phyloP scores from a whole-genome alignment of 805 yeast species.

The Kluyveromyces lactis region DNA sequence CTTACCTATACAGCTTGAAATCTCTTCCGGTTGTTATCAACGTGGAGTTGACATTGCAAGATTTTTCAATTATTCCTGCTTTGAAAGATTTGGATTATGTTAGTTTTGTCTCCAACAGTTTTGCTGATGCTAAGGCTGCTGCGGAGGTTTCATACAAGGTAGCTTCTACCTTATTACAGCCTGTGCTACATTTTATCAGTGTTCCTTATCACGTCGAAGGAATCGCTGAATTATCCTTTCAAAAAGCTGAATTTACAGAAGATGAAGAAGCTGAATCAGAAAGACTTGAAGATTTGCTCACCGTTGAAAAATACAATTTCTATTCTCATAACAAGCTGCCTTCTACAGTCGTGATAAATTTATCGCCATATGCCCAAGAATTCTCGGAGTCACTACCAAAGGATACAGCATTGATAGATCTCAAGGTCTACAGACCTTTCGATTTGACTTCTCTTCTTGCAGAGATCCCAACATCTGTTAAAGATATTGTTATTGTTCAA shows the following conservation, averaged over 20 bases:
- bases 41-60: slow-evolving; percentile 49
- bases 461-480: slow-evolving; percentile 45
- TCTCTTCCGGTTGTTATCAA: slow-evolving; percentile 47
- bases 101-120: slow-evolving; percentile 57
- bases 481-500: slow-evolving; percentile 61
- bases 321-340: slow-evolving; percentile 25
- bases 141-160: slow-evolving; percentile 52
- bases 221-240: slow-evolving; percentile 3
- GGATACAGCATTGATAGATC: slow-evolving; percentile 35
- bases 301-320: slow-evolving; percentile 18
- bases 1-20: slow-evolving; percentile 41
- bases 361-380: slow-evolving; percentile 49
- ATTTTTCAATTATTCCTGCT: slow-evolving; percentile 62
- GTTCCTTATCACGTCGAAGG: slow-evolving; percentile 5
- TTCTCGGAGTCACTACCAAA: slow-evolving; percentile 33
- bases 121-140: slow-evolving; percentile 44
- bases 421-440: slow-evolving; percentile 72
- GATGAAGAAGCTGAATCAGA: slow-evolving; percentile 27
- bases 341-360: slow-evolving; percentile 46
- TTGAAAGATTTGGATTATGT: slow-evolving; percentile 62
- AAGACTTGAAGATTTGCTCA: neutral
- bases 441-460: slow-evolving; percentile 41
- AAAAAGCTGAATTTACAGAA: slow-evolving; percentile 10
- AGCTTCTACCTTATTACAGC: slow-evolving; percentile 38
- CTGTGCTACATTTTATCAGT: slow-evolving; percentile 67